Conservation (phyloP, 106 monocot genomes). For the Hemerocallis citrina region DNA sequence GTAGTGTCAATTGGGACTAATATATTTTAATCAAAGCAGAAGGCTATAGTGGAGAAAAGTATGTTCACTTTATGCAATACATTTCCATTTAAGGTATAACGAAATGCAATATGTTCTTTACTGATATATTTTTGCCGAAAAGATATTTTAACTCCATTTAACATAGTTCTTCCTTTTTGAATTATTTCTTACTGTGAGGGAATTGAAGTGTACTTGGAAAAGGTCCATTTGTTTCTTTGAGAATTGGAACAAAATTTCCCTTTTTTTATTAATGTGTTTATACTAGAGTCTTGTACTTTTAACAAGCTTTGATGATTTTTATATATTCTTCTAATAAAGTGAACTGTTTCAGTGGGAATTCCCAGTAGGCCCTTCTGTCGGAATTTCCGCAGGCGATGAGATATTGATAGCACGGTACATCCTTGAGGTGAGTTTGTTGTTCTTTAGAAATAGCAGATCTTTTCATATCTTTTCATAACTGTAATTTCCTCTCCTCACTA, state of each 20-base stretch:
- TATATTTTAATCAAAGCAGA: too few species aligned
- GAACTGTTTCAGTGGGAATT: conserved; percentile 51
- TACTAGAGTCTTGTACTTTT: neutral
- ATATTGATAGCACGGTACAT: conserved; percentile 65
- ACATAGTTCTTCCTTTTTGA: too few species aligned
- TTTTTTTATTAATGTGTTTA: neutral
- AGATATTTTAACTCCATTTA: too few species aligned
- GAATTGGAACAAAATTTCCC: too few species aligned
- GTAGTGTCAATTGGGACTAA: too few species aligned
- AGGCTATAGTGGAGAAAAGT: too few species aligned
- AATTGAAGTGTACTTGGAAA: conserved; percentile 62
- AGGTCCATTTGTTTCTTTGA: conserved; percentile 15
- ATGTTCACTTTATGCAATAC: too few species aligned
- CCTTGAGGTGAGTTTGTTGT: conserved; percentile 35
- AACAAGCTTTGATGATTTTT: neutral
- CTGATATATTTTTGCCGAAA: too few species aligned
- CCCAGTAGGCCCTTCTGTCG: conserved; percentile 70
- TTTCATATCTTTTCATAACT: neutral
- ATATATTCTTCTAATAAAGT: neutral
- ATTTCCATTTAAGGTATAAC: too few species aligned
- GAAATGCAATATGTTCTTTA: too few species aligned
- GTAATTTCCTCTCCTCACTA: neutral
- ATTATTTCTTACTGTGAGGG: conserved; percentile 1
- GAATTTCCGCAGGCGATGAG: conserved; percentile 52
- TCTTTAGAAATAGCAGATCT: neutral